Base-by-base conservation (phyloP, 2,329 filamentous ascomycete species). In the Ploettnerulaceae sp. region DNA sequence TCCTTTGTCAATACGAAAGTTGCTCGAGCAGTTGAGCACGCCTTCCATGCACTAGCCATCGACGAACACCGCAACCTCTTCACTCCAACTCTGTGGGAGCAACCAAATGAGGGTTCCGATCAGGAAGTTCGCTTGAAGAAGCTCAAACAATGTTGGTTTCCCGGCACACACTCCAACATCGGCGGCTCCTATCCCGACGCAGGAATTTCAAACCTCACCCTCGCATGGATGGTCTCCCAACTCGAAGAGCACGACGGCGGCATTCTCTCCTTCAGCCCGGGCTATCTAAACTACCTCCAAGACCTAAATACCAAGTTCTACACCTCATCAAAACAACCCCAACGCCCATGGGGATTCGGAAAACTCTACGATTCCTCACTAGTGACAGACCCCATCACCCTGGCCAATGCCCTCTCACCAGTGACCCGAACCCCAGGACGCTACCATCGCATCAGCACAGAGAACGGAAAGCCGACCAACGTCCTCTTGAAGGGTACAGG, bases 211-310 rank as follows among this genome's bases (percentile, higher is more conserved):
- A 69, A 73, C 53, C 65, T 73, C 37, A 66, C 67, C 4, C 61
- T 74, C 14, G 69, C 70, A 1, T 74, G 71, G 71, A 73, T 74
- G 71, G 68, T 74, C 56, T 57, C 67, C 40, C 60, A 68, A 32
- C 57, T 70, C 5, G 58, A 57, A 38, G 53, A 56, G 18, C 41
- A 42, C 12, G 55, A 58, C 40, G 41, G 49, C 7, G 55, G 58
- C 3, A 64, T 65, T n/a, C 51, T 68, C 3, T 59, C 60, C 21
- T 68, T 67, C 53, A 58, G 66, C 32, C 52, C 51, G 4, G 26
- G 49, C 4, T 66, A 66, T 38, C 47, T 66, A 20, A 53, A 59
- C 32, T 52, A 34, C 14, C 51, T 63, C 3, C 57, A 59, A 44
- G 53, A 58, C 18, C 41, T 47, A 17, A 58, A 59, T 43, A 42